These are phyloP conservation scores for Auriscalpium orientale DNA, from an alignment of 768 basidiomycete genomes.

Conservation along the genomic window DNA sequence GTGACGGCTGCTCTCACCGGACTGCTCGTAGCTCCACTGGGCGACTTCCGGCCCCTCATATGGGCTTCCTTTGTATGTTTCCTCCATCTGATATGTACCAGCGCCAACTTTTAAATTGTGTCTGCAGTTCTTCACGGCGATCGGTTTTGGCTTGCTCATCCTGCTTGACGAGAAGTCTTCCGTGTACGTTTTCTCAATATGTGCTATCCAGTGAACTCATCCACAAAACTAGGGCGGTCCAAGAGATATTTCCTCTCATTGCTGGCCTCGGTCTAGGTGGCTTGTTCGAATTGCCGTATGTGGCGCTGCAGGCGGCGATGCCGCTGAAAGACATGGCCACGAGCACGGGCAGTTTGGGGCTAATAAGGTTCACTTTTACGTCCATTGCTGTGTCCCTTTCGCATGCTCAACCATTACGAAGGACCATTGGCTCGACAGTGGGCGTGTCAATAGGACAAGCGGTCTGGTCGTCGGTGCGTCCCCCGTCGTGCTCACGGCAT, in stretches of 20 bases:
- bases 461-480: slow-evolving; percentile 12
- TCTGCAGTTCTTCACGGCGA: slow-evolving; percentile 21
- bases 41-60: slow-evolving; percentile 25
- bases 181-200: slow-evolving; percentile 14
- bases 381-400: neutral
- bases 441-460: slow-evolving; percentile 21
- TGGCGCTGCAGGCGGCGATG: slow-evolving; percentile 39
- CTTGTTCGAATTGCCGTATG: slow-evolving; percentile 30
- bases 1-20: slow-evolving; percentile 18
- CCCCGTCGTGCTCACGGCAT: too few species aligned
- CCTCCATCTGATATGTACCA: neutral
- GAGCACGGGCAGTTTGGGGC: slow-evolving; percentile 29
- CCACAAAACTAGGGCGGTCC: slow-evolving; percentile 16
- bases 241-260: slow-evolving; percentile 27
- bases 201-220: too few species aligned
- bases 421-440: slow-evolving; percentile 19
- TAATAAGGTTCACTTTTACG: slow-evolving; percentile 19
- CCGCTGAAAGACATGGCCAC: slow-evolving; percentile 39
- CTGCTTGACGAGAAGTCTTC: slow-evolving; percentile 27
- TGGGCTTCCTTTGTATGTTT: slow-evolving; percentile 19
- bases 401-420: neutral
- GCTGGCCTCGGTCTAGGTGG: slow-evolving; percentile 28
- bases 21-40: slow-evolving; percentile 19
- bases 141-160: slow-evolving; percentile 31
- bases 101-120: neutral